These are phyloP conservation scores for Skeletonema tropicum DNA, from an alignment of 108 stramenopile species.

Conservation along the genomic window DNA sequence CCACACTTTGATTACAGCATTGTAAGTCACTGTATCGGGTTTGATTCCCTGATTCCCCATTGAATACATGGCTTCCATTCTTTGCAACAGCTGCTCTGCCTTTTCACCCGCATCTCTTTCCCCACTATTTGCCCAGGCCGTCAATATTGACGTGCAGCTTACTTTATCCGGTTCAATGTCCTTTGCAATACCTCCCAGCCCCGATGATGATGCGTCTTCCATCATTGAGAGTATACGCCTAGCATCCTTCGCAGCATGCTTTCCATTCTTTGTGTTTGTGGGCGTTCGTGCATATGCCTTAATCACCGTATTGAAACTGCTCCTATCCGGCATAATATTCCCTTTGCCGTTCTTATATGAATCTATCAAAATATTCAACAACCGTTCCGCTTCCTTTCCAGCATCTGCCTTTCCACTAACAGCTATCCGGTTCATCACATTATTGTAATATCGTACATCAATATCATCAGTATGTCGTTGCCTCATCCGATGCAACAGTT, in stretches of 20 bases:
- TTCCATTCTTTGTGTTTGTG: slow-evolving; percentile 8
- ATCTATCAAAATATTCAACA: slow-evolving; percentile 27
- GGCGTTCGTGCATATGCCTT: slow-evolving; percentile 34
- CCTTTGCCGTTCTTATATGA: slow-evolving; percentile 15
- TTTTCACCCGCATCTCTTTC: slow-evolving; percentile 37
- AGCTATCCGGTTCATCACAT: slow-evolving; percentile 44
- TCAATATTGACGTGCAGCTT: slow-evolving; percentile 40
- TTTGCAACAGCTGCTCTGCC: slow-evolving; percentile 35
- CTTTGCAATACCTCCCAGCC: slow-evolving; percentile 6
- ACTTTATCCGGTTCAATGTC: slow-evolving; percentile 41
- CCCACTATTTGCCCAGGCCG: slow-evolving; percentile 36
- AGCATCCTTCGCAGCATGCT: slow-evolving; percentile 23
- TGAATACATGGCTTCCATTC: slow-evolving; percentile 25
- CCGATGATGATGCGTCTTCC: slow-evolving; percentile 25
- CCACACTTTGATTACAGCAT: slow-evolving; percentile 67
- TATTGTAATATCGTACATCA: slow-evolving; percentile 33
- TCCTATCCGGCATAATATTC: slow-evolving; percentile 24
- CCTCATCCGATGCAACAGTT: slow-evolving; percentile 25
- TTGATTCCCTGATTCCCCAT: slow-evolving; percentile 25
- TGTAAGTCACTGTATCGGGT: slow-evolving; percentile 63
- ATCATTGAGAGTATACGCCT: slow-evolving; percentile 37
- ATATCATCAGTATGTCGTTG: not conserved
- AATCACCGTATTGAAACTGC: slow-evolving; percentile 43
- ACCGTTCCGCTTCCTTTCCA: slow-evolving; percentile 26
- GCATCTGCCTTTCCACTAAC: slow-evolving; percentile 22